Conservation (phyloP, 2,329 filamentous ascomycete genomes). For the Daldinia eschscholtzii region DNA sequence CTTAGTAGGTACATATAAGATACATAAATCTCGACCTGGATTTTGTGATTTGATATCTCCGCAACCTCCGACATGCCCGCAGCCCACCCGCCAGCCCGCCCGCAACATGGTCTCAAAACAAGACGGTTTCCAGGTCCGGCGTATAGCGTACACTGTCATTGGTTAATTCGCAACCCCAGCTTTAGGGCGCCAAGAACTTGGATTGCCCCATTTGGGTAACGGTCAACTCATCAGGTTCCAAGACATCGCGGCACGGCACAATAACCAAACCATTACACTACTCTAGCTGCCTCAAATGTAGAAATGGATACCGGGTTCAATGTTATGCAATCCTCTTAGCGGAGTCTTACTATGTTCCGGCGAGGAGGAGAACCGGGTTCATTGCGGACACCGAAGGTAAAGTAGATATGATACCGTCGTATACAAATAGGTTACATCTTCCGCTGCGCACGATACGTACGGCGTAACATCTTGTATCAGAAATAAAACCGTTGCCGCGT, state of each 20-base stretch:
- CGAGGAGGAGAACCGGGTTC: background rate
- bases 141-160: background rate
- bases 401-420: background rate
- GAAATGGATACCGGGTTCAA: background rate
- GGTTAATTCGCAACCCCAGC: background rate
- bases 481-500: background rate
- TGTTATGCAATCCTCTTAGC: background rate
- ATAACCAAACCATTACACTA: background rate
- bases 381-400: background rate
- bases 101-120: background rate
- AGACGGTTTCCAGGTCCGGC: background rate
- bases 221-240: background rate
- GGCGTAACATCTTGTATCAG: background rate
- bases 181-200: constrained; percentile 17
- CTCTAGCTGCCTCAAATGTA: background rate
- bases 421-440: background rate
- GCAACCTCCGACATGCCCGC: constrained; percentile 11
- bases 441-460: background rate
- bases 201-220: constrained; percentile 12
- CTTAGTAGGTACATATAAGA: background rate
- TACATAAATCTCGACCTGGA: background rate
- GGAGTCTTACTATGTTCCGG: background rate
- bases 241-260: background rate
- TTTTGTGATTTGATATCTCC: constrained; percentile 17
- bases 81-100: too few species aligned